phyloP scores from a whole-genome alignment of 1,139 yeast genomes.

The Yamadazyma spencermartinsiae region DNA sequence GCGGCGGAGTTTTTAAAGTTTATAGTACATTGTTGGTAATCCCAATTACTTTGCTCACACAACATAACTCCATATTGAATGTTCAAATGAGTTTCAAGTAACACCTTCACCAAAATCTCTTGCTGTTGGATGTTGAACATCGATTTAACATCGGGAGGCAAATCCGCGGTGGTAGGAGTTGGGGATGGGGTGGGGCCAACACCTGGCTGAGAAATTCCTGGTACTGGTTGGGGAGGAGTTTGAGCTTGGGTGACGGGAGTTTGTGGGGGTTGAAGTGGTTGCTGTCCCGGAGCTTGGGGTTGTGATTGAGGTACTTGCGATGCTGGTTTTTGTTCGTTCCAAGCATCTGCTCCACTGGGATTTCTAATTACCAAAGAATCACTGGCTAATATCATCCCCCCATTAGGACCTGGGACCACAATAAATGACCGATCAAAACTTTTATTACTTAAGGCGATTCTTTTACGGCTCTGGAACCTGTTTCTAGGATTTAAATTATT shows the following conservation, averaged over 20 bases:
- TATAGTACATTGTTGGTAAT: constrained; percentile 65
- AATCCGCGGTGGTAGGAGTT: constrained; percentile 22
- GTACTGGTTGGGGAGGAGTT: constrained; percentile 10
- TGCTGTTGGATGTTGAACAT: constrained; percentile 59
- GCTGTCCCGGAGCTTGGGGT: neutral
- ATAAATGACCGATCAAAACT: constrained; percentile 87
- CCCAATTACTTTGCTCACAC: constrained; percentile 88
- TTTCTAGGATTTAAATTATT: constrained; percentile 27
- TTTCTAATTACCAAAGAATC: constrained; percentile 75
- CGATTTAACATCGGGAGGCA: constrained; percentile 56
- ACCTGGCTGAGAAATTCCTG: constrained; percentile 11
- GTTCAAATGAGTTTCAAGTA: constrained; percentile 73
- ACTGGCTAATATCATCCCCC: constrained; percentile 77
- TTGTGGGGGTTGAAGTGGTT: neutral
- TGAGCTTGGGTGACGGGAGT: constrained; percentile 3
- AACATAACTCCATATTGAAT: constrained; percentile 80
- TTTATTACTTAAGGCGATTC: constrained; percentile 55
- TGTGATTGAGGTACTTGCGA: constrained; percentile 7
- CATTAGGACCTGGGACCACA: constrained; percentile 71
- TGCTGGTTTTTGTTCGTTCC: constrained; percentile 34
- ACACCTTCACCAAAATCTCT: constrained; percentile 62
- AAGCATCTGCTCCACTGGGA: constrained; percentile 58
- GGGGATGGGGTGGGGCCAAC: constrained; percentile 9
- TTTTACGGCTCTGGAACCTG: constrained; percentile 30
- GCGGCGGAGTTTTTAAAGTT: constrained; percentile 67